Percentiles rank a stretch among this genome's conserved stretches.
phyloP scores from a whole-genome alignment of 805 yeast genomes.

The Osmozyma mogii region DNA sequence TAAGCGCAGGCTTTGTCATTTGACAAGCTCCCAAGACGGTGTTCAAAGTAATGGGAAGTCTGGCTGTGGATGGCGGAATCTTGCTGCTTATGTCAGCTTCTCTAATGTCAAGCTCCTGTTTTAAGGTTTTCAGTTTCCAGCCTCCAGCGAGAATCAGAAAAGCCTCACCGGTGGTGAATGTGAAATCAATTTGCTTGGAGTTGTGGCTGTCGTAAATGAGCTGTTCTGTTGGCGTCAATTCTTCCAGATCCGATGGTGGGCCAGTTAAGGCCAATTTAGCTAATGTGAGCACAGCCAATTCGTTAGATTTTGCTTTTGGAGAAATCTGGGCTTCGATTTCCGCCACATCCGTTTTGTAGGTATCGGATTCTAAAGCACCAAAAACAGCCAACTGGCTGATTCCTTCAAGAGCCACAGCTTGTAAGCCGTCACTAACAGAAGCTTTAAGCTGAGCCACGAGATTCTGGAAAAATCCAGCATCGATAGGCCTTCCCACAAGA shows the following conservation, averaged over 20 bases:
- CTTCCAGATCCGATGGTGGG: conserved; percentile 6
- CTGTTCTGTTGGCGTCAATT: conserved; percentile 30
- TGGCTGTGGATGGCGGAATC: conserved; percentile 12
- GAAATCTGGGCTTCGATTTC: conserved; percentile 17
- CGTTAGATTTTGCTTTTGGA: conserved; percentile 47
- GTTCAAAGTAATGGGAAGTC: conserved; percentile 33
- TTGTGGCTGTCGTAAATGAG: conserved; percentile 48
- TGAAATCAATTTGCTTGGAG: conserved; percentile 66
- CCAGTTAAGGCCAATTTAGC: conserved; percentile 42
- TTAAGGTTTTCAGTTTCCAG: conserved; percentile 57
- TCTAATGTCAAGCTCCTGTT: conserved; percentile 49
- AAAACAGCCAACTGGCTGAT: conserved; percentile 37
- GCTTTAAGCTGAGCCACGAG: too few species aligned
- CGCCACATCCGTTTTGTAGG: conserved; percentile 10
- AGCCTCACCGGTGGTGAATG: conserved; percentile 82
- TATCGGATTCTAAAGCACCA: conserved; percentile 37
- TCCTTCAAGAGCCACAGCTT: conserved; percentile 26
- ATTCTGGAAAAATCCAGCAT: too few species aligned
- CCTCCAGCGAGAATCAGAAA: conserved; percentile 65
- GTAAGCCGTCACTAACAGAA: too few species aligned
- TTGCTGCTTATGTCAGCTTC: conserved; percentile 18
- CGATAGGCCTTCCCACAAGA: too few species aligned
- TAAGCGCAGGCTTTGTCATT: conserved; percentile 62
- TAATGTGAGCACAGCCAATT: conserved; percentile 48
- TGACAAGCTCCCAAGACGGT: conserved; percentile 45